Percentiles rank a stretch among this genome's conserved stretches.
phyloP scores from a whole-genome alignment of 2,329 filamentous ascomycete species.

The Periconia macrospinosa region DNA sequence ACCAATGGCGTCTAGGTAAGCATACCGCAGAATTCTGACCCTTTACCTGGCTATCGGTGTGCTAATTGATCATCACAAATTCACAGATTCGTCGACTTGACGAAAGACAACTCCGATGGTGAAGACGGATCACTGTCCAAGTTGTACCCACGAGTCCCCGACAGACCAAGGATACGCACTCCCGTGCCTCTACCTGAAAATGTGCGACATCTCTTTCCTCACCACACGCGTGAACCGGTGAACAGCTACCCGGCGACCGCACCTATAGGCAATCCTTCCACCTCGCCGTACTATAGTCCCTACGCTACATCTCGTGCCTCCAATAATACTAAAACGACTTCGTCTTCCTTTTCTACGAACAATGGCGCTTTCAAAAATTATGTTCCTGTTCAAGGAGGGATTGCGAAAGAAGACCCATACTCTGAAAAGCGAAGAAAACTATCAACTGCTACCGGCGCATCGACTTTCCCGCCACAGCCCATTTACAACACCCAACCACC shows the following conservation, averaged over 20 bases:
- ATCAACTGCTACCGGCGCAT: not conserved
- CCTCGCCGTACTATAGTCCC: not conserved
- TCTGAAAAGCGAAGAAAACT: constrained; percentile 28
- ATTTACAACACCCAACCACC: not conserved
- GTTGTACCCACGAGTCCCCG: not conserved
- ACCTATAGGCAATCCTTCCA: not conserved
- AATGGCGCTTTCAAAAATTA: not conserved
- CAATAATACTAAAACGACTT: not conserved
- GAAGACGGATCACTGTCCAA: constrained; percentile 6
- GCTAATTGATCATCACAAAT: not conserved
- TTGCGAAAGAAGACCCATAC: not conserved
- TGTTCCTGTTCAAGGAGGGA: not conserved
- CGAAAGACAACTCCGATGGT: constrained; percentile 17
- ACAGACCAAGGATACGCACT: not conserved
- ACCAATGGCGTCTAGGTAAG: not conserved
- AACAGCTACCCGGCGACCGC: not conserved
- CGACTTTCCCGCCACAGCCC: not conserved
- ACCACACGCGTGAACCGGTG: not conserved
- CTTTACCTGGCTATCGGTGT: not conserved
- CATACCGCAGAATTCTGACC: too few species aligned
- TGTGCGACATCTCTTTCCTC: constrained; percentile 3
- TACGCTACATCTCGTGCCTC: not conserved
- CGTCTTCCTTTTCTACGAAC: not conserved
- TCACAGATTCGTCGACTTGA: constrained; percentile 21
- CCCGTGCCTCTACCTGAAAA: constrained; percentile 8